Conservation (phyloP, 2,329 filamentous ascomycete species). For the Aspergillus sp. region DNA sequence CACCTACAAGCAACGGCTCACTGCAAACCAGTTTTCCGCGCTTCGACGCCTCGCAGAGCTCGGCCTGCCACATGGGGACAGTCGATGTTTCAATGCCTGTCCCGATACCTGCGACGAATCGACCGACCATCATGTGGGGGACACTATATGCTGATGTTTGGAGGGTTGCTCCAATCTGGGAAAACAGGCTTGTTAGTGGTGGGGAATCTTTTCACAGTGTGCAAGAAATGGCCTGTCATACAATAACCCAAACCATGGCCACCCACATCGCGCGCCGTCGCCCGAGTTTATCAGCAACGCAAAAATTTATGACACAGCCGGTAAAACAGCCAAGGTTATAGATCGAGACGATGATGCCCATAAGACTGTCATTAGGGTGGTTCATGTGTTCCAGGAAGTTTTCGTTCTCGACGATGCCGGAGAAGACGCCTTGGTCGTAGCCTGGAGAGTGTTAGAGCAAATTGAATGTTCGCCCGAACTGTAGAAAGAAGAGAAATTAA, state of each 20-base stretch:
- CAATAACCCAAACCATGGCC: slow-evolving; percentile 36
- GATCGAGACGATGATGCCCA: slow-evolving; percentile 46
- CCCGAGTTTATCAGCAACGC: slow-evolving; percentile 32
- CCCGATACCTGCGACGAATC: slow-evolving; percentile 52
- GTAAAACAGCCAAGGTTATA: slow-evolving; percentile 46
- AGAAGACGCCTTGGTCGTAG: slow-evolving; percentile 53
- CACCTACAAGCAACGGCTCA: slow-evolving; percentile 39
- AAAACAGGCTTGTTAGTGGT: not conserved
- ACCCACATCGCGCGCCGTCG: slow-evolving; percentile 34
- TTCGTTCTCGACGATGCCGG: slow-evolving; percentile 48
- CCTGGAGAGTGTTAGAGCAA: slow-evolving; percentile 25
- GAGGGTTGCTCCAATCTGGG: slow-evolving; percentile 33
- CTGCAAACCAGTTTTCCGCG: slow-evolving; percentile 44
- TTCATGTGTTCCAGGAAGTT: slow-evolving; percentile 45
- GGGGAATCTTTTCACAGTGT: too few relatives aligned
- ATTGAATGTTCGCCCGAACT: too few relatives aligned
- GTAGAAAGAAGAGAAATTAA: not conserved
- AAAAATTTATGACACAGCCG: slow-evolving; percentile 35
- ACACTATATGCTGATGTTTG: slow-evolving; percentile 33
- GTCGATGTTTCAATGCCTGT: slow-evolving; percentile 47
- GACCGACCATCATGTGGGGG: slow-evolving; percentile 42
- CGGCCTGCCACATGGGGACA: slow-evolving; percentile 45
- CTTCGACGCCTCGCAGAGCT: slow-evolving; percentile 43
- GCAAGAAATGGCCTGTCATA: slow-evolving; percentile 2
- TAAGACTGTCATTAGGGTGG: slow-evolving; percentile 37